These are phyloP conservation scores for Heliamphora pulchella DNA, from an alignment of 179 eudicot species.

Conservation along the genomic window DNA sequence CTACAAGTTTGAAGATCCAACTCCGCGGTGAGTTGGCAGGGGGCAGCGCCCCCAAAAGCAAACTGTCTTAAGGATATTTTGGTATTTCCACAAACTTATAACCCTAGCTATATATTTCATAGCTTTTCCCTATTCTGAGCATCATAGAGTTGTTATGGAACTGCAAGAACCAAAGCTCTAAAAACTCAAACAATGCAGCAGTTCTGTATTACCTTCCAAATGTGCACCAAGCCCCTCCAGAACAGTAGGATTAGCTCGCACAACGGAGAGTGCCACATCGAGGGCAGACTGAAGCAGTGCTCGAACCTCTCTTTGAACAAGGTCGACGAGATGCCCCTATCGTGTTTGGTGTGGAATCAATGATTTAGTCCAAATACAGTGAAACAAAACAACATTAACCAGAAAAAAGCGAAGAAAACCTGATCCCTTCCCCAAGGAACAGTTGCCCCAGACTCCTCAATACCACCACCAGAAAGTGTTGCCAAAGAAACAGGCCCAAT, in stretches of 20 bases:
- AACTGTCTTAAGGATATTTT: too few relatives aligned
- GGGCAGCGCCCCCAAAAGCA: too few relatives aligned
- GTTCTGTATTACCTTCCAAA: conserved; percentile 59
- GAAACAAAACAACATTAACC: conserved; percentile 1
- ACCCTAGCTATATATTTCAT: too few relatives aligned
- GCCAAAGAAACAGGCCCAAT: conserved; percentile 83
- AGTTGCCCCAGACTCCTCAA: conserved; percentile 64
- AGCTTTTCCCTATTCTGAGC: too few relatives aligned
- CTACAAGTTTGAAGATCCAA: too few relatives aligned
- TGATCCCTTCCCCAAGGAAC: conserved; percentile 79
- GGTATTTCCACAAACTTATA: too few relatives aligned
- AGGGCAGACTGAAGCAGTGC: conserved; percentile 80
- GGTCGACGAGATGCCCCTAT: conserved; percentile 90
- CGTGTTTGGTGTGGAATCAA: conserved; percentile 12
- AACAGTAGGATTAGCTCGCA: conserved; percentile 80
- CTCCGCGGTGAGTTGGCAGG: too few relatives aligned
- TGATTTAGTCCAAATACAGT: not conserved
- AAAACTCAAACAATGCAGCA: not conserved
- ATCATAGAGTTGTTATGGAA: conserved; percentile 8
- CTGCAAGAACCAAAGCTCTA: conserved; percentile 2
- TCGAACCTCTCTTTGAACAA: conserved; percentile 86
- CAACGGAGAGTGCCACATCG: conserved; percentile 70
- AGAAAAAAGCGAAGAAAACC: conserved; percentile 28
- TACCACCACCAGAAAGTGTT: conserved; percentile 78
- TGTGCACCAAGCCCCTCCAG: conserved; percentile 93